Evolutionary conservation across 805 yeast species (phyloP), one percentile per base, ranked within the genome.

Genomic region (Saturnispora gosingensis): DNA sequence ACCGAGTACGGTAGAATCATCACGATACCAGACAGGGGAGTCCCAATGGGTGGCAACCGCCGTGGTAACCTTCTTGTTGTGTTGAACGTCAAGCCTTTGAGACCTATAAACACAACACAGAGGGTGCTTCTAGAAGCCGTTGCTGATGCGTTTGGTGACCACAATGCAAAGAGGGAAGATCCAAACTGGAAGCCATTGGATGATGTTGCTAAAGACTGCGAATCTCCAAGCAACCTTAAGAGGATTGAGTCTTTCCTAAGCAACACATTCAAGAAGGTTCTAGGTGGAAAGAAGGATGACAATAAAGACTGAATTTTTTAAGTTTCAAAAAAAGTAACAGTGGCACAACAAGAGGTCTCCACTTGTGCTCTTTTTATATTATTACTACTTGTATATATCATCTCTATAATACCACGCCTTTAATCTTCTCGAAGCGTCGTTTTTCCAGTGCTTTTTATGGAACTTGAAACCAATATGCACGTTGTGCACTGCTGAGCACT

Each of bases 51-150:
- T 24, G 52, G 58, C 11, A 69, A 67, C 43, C 72, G 74, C 54
- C 78, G 93, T 62, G 99, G 98, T 47, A 87, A 85, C 60, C 73
- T 90, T 78, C 82, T 80, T 59, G 87, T 93, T 16, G 72, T 79
- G 11, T 75, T 89, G 58, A 79, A 80, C 47, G 85, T 93, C 16
- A 78, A 80, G 60, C 80, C 89, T 4, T 71, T 82, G 59, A 77
- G 81, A 52, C 95, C 98, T 2, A 76, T 77, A 51, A 83, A 86
- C 24, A 86, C 91, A 13, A 83, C 93, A 1, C 96, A 93, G 66
- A 83, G 82, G 11, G 95, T 95, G 28, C 72, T 93, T 51, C 75
- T 95, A 61, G 99, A 93, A 66, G 96, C 97, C 0, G 75, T 93
- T 56, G 99, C 99, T 1, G 97, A 89, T 63, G 85, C 95, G 2